Base-by-base conservation (phyloP, 2,329 filamentous ascomycete genomes). In the Calonectria montana region DNA sequence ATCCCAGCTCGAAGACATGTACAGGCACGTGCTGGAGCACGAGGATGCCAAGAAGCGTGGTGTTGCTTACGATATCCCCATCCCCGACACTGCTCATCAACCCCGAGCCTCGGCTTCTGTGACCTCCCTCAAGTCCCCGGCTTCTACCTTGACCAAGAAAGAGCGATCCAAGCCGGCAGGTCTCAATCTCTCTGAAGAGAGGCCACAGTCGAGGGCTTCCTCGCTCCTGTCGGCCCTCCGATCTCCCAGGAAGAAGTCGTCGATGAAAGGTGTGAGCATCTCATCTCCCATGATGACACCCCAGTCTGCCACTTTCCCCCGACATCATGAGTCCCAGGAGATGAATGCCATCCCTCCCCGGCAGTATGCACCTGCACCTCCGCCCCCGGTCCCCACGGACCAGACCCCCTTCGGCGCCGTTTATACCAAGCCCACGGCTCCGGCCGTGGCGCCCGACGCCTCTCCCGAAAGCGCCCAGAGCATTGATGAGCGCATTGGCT, bases 1-100 rank as follows among this genome's bases (percentile, higher is more conserved):
- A 82, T 88, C 92, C 75, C 94, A 98, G 82, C 91, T 98, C 83
- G 95, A 98, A 82, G 91, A 94, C 78, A 91, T 98, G 82, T 98
- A 98, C 84, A 95, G 92, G 73, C 93, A 95, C 76, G 96, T 98
- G 74, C 93, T 98, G 92, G 94, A 95, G 82, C 94, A 97, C 78
- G 96, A 98, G 79, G 90, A 89, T 70, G 90, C 90, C 64, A 92
- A 92, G 81, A 86, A 88, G 75, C 87, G 86, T 59, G 91, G 91
- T 37, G 80, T 89, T 48, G 82, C 83, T 21, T 84, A 90, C 53
- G 86, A 88, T 25, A 67, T 82, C 25, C 85, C 87, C 18, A 69
- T 85, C 12, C 76, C 85, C 4, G 73, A 74, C 8, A 77, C 82
- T 31, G 66, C 69, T 35, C 79, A 76, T 37, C 79, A 70, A 47